Base-by-base conservation (phyloP, 495 filamentous ascomycete genomes). In the Aspergillus campestris region DNA sequence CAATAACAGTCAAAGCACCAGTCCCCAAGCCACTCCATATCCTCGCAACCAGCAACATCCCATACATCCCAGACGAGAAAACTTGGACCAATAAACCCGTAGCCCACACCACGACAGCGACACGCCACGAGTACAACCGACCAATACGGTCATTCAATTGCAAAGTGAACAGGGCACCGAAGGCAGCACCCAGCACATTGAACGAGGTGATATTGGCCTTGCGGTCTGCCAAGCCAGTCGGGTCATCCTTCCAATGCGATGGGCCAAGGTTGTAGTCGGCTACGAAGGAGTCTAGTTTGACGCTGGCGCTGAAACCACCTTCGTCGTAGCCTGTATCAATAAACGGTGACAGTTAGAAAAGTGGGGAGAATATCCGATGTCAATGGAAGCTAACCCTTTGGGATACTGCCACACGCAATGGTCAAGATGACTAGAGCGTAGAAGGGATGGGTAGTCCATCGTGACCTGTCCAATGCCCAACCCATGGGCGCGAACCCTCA, bases 1-100 rank as follows among this genome's bases (percentile, higher is more conserved):
- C 60, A 8, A 63, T 61, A 10, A 75, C 74, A 7, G 74, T 75
- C 44, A 74, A 58, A 5, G 62, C 59, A 24, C 73, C 74, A 10
- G 74, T 67, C 3, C 73, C 73, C 14, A 78, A 56, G 0, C 72
- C 73, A 40, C 52, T 57, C 56, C 64, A 71, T 12, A 72, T 69
- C 10, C 70, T 59, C 13, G 65, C 60, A 50, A 71, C 71, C 1
- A 72, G 58, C 35, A 72, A 49, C 35, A 74, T 46, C 15, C 69
- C 70, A 60, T 69, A 67, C 9, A 67, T 63, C 3, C 69, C 69
- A 0, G 66, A 71, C 2, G 66, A 61, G 44, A 72, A 71, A 38
- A 68, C 45, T 41, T 70, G 69, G 14, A 73, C 61, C 12, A 73
- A 61, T 3, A 61, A 56, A 14, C 70, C 70, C 15, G 59, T 58